These are phyloP conservation scores for Fusarium nelsonii DNA, from an alignment of 2,329 filamentous ascomycete species.

Conservation along the genomic window DNA sequence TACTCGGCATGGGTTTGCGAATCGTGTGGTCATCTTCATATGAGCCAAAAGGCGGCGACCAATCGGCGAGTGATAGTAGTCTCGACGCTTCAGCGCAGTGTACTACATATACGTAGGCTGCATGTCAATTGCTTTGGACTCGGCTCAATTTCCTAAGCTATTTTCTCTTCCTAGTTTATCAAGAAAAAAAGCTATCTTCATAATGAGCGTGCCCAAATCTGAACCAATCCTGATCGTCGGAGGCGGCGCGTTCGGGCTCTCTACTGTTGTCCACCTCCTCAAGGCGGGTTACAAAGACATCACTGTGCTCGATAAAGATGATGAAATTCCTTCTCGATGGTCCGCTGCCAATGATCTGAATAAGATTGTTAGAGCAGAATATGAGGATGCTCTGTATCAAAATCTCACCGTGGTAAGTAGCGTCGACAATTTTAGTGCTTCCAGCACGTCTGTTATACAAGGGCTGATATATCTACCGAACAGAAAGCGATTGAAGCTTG, in stretches of 20 bases:
- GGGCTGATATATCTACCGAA: background rate
- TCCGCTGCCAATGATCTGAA: slow-evolving; percentile 72
- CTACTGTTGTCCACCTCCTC: slow-evolving; percentile 61
- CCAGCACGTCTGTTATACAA: too few relatives aligned
- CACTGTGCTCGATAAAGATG: slow-evolving; percentile 60
- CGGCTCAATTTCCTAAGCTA: accelerated
- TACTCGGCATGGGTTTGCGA: background rate
- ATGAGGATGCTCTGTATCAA: slow-evolving; percentile 69
- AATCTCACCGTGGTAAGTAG: slow-evolving; percentile 62
- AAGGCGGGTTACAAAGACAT: slow-evolving; percentile 59
- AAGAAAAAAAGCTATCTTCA: accelerated
- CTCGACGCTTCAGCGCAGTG: too few relatives aligned
- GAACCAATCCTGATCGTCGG: slow-evolving; percentile 57
- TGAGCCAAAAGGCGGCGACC: background rate
- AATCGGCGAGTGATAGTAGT: background rate
- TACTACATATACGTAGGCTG: background rate
- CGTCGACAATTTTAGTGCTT: too few relatives aligned
- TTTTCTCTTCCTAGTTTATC: too few relatives aligned
- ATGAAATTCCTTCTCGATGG: slow-evolving; percentile 56
- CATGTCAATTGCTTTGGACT: background rate
- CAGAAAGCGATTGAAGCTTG: slow-evolving; percentile 64
- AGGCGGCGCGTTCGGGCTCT: slow-evolving; percentile 64
- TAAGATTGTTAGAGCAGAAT: slow-evolving; percentile 71
- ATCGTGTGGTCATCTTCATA: background rate
- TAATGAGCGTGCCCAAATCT: slow-evolving; percentile 40